A percentile compares a stretch with the other conserved stretches of the same genome.
Evolutionary conservation across 2,329 filamentous ascomycete species (phyloP).

Genomic region (Aspergillus brunneoviolaceus): DNA sequence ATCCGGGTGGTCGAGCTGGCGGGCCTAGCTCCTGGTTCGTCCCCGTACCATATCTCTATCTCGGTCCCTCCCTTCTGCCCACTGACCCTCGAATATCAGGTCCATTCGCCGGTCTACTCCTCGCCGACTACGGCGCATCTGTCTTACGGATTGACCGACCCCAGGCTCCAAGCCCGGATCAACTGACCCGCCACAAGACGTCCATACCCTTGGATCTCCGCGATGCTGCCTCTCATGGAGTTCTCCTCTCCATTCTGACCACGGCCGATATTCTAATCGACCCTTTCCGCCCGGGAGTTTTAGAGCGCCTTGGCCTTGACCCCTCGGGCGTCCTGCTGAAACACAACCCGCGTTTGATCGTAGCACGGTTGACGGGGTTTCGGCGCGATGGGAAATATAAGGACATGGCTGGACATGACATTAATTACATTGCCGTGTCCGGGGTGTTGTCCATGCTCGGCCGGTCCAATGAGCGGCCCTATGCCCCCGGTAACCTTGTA

Average conservation of each 20-base stretch:
- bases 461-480: constrained; percentile 65
- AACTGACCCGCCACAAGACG: constrained; percentile 75
- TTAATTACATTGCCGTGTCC: constrained; percentile 90
- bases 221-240: constrained; percentile 57
- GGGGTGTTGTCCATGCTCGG: constrained; percentile 78
- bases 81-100: constrained; percentile 50
- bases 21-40: constrained; percentile 62
- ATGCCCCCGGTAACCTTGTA: constrained; percentile 78
- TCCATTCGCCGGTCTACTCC: constrained; percentile 83
- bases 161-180: constrained; percentile 60
- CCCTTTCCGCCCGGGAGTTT: constrained; percentile 85
- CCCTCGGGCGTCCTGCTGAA: constrained; percentile 64
- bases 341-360: constrained; percentile 72
- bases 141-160: constrained; percentile 80
- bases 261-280: constrained; percentile 81
- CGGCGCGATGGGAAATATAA: constrained; percentile 81
- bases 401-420: constrained; percentile 90
- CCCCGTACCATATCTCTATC: background rate
- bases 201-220: constrained; percentile 82
- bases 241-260: constrained; percentile 65
- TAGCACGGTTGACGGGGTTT: constrained; percentile 87
- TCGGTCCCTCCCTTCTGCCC: background rate
- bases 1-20: constrained; percentile 66
- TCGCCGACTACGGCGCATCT: constrained; percentile 84
- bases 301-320: constrained; percentile 78